Percentiles rank a stretch among this genome's conserved stretches.
These are phyloP conservation scores for Candida alai DNA, from an alignment of 805 yeast species.

Conservation along the genomic window DNA sequence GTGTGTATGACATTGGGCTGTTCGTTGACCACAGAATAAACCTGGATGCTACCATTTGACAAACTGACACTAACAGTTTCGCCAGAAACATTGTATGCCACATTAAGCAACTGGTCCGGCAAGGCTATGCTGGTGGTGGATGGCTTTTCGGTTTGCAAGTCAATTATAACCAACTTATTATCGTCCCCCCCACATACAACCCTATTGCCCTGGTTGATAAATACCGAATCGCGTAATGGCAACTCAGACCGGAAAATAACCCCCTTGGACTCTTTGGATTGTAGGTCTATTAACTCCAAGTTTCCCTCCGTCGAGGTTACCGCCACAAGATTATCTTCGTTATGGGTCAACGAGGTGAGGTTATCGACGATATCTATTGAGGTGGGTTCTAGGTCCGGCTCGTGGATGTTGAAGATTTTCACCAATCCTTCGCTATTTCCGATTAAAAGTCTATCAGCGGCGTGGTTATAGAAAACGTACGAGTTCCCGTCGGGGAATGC, in stretches of 20 bases:
- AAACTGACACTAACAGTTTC: constrained; percentile 57
- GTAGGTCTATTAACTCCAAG: constrained; percentile 37
- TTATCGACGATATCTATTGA: constrained; percentile 49
- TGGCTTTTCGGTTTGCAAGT: constrained; percentile 25
- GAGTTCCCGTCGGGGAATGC: constrained; percentile 44
- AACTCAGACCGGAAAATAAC: constrained; percentile 42
- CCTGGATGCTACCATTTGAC: constrained; percentile 54
- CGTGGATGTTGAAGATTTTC: constrained; percentile 39
- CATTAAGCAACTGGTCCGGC: constrained; percentile 53
- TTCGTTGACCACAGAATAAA: constrained; percentile 55
- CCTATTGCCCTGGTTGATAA: constrained; percentile 60
- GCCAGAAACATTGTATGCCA: constrained; percentile 54
- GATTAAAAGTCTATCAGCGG: constrained; percentile 35
- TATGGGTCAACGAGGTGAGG: constrained; percentile 37
- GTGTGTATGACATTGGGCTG: constrained; percentile 38
- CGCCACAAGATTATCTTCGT: constrained; percentile 20
- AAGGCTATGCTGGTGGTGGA: constrained; percentile 28
- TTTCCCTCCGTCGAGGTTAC: constrained; percentile 41
- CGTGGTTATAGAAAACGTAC: constrained; percentile 21
- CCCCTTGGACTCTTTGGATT: constrained; percentile 25
- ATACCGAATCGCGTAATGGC: constrained; percentile 49
- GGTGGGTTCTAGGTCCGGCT: constrained; percentile 58
- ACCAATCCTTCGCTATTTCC: constrained; percentile 54
- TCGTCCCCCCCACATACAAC: constrained; percentile 67
- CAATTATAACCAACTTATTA: constrained; percentile 49